phyloP scores from a whole-genome alignment of 371 early-diverging fungal genomes.

The Parasitella parasitica region DNA sequence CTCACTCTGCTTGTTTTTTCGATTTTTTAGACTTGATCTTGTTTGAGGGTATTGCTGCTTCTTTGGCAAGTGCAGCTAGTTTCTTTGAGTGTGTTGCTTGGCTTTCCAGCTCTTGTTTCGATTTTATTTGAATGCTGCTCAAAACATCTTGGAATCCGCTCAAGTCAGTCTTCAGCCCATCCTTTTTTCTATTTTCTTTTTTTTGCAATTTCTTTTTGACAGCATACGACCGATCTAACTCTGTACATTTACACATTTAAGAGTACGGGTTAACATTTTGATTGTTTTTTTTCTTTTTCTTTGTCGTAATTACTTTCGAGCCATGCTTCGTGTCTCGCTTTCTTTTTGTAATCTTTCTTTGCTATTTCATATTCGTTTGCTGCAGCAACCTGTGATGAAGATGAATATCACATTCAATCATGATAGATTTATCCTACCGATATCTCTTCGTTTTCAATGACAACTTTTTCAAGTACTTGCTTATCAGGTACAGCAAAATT shows the following conservation, averaged over 20 bases:
- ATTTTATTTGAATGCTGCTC: slow-evolving; percentile 31
- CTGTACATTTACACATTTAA: slow-evolving; percentile 31
- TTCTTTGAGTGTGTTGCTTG: slow-evolving; percentile 19
- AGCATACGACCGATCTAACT: slow-evolving; percentile 54
- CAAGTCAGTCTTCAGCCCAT: slow-evolving; percentile 32
- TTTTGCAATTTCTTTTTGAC: slow-evolving; percentile 49
- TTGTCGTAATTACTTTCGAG: slow-evolving; percentile 45
- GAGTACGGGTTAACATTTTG: background rate
- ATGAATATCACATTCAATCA: background rate
- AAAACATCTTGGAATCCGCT: slow-evolving; percentile 47
- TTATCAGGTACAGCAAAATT: slow-evolving; percentile 29
- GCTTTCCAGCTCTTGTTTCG: slow-evolving; percentile 19
- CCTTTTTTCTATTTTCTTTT: slow-evolving; percentile 35
- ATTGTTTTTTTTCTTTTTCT: background rate
- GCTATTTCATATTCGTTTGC: slow-evolving; percentile 20
- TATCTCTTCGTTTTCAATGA: slow-evolving; percentile 7
- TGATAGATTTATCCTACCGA: slow-evolving; percentile 3
- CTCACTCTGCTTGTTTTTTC: slow-evolving; percentile 57
- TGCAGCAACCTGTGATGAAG: background rate
- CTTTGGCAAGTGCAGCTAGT: background rate
- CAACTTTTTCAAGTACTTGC: slow-evolving; percentile 25
- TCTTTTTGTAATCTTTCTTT: slow-evolving; percentile 53
- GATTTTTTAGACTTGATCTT: slow-evolving; percentile 50
- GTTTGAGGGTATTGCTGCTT: slow-evolving; percentile 26
- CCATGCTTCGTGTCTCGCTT: slow-evolving; percentile 58